These are phyloP conservation scores for Skeletonema grethae DNA, from an alignment of 108 stramenopile genomes.

Conservation along the genomic window DNA sequence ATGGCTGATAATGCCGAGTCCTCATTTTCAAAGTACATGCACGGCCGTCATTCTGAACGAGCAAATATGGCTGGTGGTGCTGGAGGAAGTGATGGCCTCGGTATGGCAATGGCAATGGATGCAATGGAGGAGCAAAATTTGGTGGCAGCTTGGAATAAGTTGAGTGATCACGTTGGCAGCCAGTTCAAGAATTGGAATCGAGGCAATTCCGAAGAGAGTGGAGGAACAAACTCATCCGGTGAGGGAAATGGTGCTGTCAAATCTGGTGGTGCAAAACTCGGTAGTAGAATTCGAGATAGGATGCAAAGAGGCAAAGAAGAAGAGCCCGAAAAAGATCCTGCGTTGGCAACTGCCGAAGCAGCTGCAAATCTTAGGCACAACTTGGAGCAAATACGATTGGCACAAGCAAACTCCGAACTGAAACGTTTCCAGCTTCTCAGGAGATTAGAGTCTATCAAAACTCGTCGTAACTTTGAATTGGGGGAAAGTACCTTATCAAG, in stretches of 20 bases:
- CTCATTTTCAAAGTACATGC: constrained; percentile 74
- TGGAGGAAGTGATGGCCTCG: constrained; percentile 19
- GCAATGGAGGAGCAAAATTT: constrained; percentile 39
- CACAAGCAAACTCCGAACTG: constrained; percentile 81
- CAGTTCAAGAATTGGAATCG: constrained; percentile 56
- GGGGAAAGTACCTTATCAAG: constrained; percentile 79
- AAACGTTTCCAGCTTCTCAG: constrained; percentile 84
- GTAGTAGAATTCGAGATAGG: constrained; percentile 17
- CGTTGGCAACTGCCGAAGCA: constrained; percentile 43
- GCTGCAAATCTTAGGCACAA: constrained; percentile 76
- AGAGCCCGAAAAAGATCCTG: constrained; percentile 48
- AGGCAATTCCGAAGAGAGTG: constrained; percentile 15
- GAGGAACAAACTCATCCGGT: constrained; percentile 3
- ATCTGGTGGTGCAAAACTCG: constrained; percentile 40
- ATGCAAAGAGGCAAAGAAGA: constrained; percentile 22
- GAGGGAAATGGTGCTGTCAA: constrained; percentile 26
- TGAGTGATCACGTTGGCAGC: constrained; percentile 77
- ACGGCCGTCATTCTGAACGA: constrained; percentile 71
- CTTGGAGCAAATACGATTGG: constrained; percentile 77
- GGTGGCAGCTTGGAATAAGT: constrained; percentile 69
- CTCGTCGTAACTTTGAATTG: constrained; percentile 86
- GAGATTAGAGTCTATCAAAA: constrained; percentile 78
- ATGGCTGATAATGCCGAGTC: constrained; percentile 72
- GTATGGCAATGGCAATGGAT: constrained; percentile 22
- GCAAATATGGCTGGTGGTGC: constrained; percentile 38